Evolutionary conservation across 768 basidiomycete genomes (phyloP).

Genomic region (Phaffia tasmanica): DNA sequence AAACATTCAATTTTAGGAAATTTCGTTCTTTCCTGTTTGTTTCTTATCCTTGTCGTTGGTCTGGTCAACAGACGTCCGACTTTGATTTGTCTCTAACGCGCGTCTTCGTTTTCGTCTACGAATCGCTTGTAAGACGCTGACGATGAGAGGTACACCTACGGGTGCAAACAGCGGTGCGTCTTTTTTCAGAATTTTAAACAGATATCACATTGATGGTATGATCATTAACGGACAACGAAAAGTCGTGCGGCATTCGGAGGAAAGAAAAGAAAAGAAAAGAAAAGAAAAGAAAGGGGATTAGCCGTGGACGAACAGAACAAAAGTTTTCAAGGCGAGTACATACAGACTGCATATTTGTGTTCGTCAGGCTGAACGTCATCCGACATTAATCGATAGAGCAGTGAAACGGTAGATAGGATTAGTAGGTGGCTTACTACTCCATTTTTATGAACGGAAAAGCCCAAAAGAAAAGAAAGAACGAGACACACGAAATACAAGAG

Average conservation of each 20-base stretch:
- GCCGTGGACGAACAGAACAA: no score
- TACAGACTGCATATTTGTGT: conserved; percentile 84
- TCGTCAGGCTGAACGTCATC: conserved; percentile 58
- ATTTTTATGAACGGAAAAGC: background rate
- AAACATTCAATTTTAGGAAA: no score
- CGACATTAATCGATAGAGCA: background rate
- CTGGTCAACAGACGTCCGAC: conserved; percentile 1
- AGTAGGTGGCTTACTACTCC: background rate
- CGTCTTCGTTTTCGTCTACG: conserved; percentile 31
- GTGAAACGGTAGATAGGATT: background rate
- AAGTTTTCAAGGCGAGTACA: no score
- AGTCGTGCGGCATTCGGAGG: no score
- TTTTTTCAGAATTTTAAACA: no score
- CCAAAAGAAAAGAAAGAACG: background rate
- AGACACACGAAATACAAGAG: conserved; percentile 66
- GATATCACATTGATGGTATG: no score
- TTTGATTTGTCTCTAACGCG: background rate
- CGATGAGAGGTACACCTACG: conserved; percentile 67
- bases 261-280: no score
- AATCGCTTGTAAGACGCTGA: conserved; percentile 61
- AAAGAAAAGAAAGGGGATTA: no score
- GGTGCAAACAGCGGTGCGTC: conserved; percentile 87
- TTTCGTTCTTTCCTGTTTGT: no score
- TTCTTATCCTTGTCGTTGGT: no score
- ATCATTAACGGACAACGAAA: no score